These are phyloP conservation scores for Cladobotryum protrusum DNA, from an alignment of 2,329 filamentous ascomycete genomes.

Conservation along the genomic window DNA sequence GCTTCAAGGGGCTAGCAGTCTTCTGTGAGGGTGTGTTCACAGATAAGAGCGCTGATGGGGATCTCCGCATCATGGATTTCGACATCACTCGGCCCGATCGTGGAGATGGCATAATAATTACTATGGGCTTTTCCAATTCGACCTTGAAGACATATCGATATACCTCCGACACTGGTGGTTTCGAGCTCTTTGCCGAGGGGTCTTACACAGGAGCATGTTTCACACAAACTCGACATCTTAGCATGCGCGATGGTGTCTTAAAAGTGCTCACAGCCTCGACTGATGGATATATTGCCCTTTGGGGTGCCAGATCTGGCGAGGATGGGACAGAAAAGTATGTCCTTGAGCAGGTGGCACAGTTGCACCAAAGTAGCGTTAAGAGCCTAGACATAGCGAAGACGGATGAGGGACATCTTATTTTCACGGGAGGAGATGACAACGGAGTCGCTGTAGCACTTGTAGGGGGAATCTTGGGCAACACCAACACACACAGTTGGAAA, in stretches of 20 bases:
- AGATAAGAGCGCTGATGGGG: conserved; percentile 47
- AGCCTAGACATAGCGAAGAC: conserved; percentile 40
- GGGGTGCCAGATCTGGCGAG: conserved; percentile 19
- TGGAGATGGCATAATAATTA: conserved; percentile 47
- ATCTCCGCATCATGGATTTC: conserved; percentile 78
- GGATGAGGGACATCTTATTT: conserved; percentile 41
- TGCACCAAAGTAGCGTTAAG: conserved; percentile 83
- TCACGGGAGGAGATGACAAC: conserved; percentile 87
- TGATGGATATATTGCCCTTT: conserved; percentile 61
- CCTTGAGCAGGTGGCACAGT: conserved; percentile 30
- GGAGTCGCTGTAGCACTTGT: conserved; percentile 55
- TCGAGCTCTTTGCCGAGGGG: conserved; percentile 46
- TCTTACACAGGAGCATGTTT: conserved; percentile 69
- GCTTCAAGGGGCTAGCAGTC: conserved; percentile 45
- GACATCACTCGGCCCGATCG: conserved; percentile 41
- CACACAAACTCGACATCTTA: conserved; percentile 54
- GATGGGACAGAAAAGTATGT: conserved; percentile 15
- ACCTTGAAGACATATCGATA: conserved; percentile 58
- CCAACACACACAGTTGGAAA: conserved; percentile 16
- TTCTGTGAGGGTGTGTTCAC: conserved; percentile 50
- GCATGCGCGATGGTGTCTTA: conserved; percentile 20
- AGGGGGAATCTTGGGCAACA: conserved; percentile 12
- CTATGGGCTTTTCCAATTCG: conserved; percentile 79
- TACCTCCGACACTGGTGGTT: conserved; percentile 29
- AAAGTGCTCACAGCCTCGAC: conserved; percentile 66